Base-by-base conservation (phyloP, 1,284 basidiomycete species). In the Lentinus polychrous region DNA sequence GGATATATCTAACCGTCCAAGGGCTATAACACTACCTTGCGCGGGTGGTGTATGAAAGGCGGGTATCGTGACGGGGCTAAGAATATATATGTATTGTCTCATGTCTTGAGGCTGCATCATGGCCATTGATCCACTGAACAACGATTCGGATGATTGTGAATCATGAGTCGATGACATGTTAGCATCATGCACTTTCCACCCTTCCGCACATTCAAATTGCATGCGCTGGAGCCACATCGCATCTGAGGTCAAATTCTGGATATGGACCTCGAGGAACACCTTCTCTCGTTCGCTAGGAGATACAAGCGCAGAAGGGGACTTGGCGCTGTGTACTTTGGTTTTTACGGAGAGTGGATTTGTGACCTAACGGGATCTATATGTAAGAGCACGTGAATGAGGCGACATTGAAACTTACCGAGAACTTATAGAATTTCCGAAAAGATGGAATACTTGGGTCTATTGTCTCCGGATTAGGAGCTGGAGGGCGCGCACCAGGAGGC, bases 381-480 rank as follows among this genome's bases (percentile, higher is more conserved):
- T 4, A 34, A 41, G 49, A 27, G 27, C 44, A 31, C 47, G 20
- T 18, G 39, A 43, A 23, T 32, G 17, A n/a, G 2, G 48, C 15
- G 36, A 41, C 15, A 27, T 20, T 8, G 22, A 7, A 32, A 76
- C 86, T 63, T 60, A 91, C 91, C 35, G 77, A 79, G 64, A 93
- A 94, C 64, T 91, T 93, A 70, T 92, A 89, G 67, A 90, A 93
- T 61, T 92, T 90, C 51, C 86, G 77, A 61, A 93, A 90, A 31
- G 81, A 83, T 60, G 86, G 79, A 27, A 85, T 53, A 24, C 61
- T 67, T 2, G 81, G 75, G 58, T 86, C 82, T n/a, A 70, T 66
- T 0, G 71, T 66, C 38, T 76, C 73, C 38, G 78, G 73, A 1
- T 69, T 62, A 15, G 71, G 64, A 11, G 73, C 62, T 7, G 53